phyloP scores from a whole-genome alignment of 495 filamentous ascomycete genomes.

The Penicillium antarcticum region DNA sequence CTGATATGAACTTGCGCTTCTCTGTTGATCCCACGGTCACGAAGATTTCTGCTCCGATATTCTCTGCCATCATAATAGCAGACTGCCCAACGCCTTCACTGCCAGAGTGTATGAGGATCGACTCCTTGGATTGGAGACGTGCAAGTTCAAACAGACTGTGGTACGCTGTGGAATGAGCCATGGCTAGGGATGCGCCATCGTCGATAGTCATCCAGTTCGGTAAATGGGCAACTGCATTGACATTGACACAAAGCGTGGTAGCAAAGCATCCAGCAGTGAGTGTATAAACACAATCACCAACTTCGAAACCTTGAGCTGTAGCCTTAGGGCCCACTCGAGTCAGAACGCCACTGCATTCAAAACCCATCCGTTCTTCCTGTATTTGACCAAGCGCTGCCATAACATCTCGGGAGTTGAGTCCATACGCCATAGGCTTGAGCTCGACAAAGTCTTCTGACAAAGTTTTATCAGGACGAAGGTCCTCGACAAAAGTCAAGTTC shows the following conservation, averaged over 20 bases:
- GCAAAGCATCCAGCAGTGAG: slow-evolving; percentile 37
- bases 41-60: slow-evolving; percentile 55
- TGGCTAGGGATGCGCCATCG: slow-evolving; percentile 52
- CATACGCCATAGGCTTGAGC: slow-evolving; percentile 21
- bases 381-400: slow-evolving; percentile 33
- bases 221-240: slow-evolving; percentile 26
- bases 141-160: slow-evolving; percentile 45
- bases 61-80: slow-evolving; percentile 54
- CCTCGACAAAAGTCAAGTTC: slow-evolving; percentile 21
- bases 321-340: slow-evolving; percentile 31
- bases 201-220: slow-evolving; percentile 48
- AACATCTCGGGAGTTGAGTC: slow-evolving; percentile 39
- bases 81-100: slow-evolving; percentile 60
- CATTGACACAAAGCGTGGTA: slow-evolving; percentile 15
- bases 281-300: slow-evolving; percentile 52
- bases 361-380: slow-evolving; percentile 15
- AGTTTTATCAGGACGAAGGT: slow-evolving; percentile 3
- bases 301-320: slow-evolving; percentile 37
- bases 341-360: slow-evolving; percentile 31
- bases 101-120: slow-evolving; percentile 58
- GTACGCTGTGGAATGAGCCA: slow-evolving; percentile 56
- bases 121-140: slow-evolving; percentile 42
- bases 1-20: slow-evolving; percentile 37
- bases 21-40: slow-evolving; percentile 51
- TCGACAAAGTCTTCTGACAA: slow-evolving; percentile 25